phyloP scores from a whole-genome alignment of 208 protist genomes.

The Leishmania amazonensis region DNA sequence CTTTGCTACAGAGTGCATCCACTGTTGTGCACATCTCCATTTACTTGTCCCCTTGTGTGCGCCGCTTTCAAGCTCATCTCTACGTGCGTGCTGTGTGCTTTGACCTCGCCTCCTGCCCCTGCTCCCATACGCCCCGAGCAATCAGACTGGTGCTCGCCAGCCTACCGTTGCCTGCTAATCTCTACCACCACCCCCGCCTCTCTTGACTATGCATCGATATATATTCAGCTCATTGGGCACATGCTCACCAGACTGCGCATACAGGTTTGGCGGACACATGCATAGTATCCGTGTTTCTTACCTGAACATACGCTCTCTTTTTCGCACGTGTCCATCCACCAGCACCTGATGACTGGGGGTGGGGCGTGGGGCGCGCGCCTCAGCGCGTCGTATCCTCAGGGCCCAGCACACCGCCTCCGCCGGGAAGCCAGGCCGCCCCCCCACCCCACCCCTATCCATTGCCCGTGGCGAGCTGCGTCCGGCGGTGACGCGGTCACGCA shows the following conservation, averaged over 20 bases:
- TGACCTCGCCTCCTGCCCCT: background rate
- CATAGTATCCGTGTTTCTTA: too few relatives aligned
- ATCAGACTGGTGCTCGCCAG: background rate
- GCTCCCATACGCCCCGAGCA: too few relatives aligned
- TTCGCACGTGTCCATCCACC: background rate
- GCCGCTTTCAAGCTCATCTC: background rate
- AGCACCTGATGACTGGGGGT: fast-evolving
- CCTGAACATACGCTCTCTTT: background rate
- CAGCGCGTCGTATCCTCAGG: background rate
- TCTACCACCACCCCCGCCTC: background rate
- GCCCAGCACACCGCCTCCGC: background rate
- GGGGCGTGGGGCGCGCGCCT: background rate
- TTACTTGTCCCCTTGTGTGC: background rate
- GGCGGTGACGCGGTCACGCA: background rate
- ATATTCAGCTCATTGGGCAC: background rate
- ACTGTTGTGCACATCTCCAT: background rate
- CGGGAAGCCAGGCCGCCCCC: background rate
- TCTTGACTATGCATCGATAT: background rate
- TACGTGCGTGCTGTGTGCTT: background rate
- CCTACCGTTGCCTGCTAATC: background rate
- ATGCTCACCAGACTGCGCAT: too few relatives aligned
- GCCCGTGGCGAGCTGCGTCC: background rate
- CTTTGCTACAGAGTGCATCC: background rate
- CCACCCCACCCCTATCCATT: too few relatives aligned
- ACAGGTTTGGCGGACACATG: too few relatives aligned